phyloP scores from a whole-genome alignment of 768 basidiomycete genomes.

The Leccinum boreale region DNA sequence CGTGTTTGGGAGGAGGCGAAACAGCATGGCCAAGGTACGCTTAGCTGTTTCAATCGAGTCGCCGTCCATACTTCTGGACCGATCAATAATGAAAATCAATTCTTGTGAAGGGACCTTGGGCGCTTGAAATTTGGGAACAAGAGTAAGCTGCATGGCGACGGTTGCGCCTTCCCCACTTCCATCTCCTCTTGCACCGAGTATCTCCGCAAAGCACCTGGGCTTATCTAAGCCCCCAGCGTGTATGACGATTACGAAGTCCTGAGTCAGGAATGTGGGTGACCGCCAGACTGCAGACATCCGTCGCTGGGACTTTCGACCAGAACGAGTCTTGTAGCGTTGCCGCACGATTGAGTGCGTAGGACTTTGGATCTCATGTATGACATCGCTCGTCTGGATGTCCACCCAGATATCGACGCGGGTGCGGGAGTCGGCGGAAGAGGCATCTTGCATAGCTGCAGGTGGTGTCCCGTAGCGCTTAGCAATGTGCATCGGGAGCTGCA shows the following conservation, averaged over 20 bases:
- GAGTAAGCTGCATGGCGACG: constrained; percentile 49
- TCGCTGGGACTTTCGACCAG: constrained; percentile 36
- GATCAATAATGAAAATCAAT: constrained; percentile 59
- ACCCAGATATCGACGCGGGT: constrained; percentile 41
- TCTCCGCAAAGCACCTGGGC: constrained; percentile 56
- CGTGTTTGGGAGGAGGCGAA: constrained; percentile 44
- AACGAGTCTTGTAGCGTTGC: constrained; percentile 33
- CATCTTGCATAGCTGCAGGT: constrained; percentile 36
- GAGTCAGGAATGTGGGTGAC: constrained; percentile 40
- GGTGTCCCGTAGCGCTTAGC: constrained; percentile 51
- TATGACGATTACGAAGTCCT: constrained; percentile 52
- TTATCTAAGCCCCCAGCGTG: constrained; percentile 47
- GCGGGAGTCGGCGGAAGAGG: constrained; percentile 25
- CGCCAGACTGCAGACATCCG: constrained; percentile 38
- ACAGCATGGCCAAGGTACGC: constrained; percentile 42
- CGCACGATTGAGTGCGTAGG: constrained; percentile 43
- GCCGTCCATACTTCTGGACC: constrained; percentile 52
- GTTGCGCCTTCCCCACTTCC: constrained; percentile 19
- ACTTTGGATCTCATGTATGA: constrained; percentile 38
- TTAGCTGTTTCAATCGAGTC: constrained; percentile 46
- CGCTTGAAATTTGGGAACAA: constrained; percentile 52
- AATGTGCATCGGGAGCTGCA: constrained; percentile 51
- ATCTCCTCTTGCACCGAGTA: constrained; percentile 20
- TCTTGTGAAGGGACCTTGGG: constrained; percentile 46
- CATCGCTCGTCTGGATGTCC: constrained; percentile 49